Evolutionary conservation across 305 asterid genomes (phyloP).

Genomic region (Solanum hybrid): DNA sequence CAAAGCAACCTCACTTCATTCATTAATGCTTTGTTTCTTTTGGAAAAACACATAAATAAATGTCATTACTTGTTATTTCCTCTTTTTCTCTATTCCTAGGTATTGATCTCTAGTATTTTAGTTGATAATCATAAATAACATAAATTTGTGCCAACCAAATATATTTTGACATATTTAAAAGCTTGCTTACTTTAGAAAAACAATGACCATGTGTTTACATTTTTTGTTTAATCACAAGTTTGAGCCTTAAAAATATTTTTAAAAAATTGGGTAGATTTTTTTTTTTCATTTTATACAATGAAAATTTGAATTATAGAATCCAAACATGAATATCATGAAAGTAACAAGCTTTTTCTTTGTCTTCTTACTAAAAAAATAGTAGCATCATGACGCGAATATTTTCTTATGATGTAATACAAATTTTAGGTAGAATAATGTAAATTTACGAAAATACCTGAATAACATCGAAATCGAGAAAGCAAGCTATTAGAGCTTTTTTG

Average conservation of each 20-base stretch:
- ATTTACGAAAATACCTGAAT: neutral
- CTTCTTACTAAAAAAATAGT: neutral
- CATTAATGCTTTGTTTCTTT: neutral
- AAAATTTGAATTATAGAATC: neutral
- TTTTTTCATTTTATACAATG: too few relatives aligned
- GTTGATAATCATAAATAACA: neutral
- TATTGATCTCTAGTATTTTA: neutral
- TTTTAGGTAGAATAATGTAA: neutral
- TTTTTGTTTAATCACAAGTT: neutral
- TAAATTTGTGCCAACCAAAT: neutral
- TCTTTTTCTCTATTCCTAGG: neutral
- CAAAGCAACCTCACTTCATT: neutral
- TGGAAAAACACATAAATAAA: neutral
- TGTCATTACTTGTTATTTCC: neutral
- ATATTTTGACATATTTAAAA: neutral
- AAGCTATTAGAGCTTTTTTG: constrained; percentile 37
- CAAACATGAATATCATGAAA: neutral
- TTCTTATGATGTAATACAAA: neutral
- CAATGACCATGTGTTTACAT: neutral
- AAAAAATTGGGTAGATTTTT: too few relatives aligned
- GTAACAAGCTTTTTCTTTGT: neutral
- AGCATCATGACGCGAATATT: neutral
- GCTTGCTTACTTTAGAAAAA: neutral
- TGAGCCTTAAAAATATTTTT: neutral
- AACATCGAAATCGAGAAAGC: constrained; percentile 21